Base-by-base conservation (phyloP, 163 green algal species). In the Scenedesmus sp. region DNA sequence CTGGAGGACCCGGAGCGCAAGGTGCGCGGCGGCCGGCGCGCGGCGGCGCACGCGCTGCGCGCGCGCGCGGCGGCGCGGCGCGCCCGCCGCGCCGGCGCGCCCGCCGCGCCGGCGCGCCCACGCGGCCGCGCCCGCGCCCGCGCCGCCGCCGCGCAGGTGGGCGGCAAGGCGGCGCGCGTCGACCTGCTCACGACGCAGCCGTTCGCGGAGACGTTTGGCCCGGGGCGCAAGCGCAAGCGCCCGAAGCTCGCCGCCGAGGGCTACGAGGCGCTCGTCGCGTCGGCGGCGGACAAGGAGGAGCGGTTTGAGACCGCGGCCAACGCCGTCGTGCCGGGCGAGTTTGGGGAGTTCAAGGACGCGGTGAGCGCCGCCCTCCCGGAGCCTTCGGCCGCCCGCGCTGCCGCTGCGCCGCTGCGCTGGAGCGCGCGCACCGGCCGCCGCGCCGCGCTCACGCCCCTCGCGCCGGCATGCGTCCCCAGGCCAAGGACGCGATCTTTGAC, bases 121-220 rank as follows among this genome's bases (percentile, higher is more conserved):
- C 29, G n/a, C 17, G 9, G 20, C 31, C 11, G 29, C 17, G 13
- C 14, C 13, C 31, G 65, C 65, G 78, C 74, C 51, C 63, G 75
- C 54, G 20, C 29, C 36, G 48, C 42, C 15, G 39, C n/a, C 22
- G n/a, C n/a, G n/a, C n/a, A n/a, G n/a, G n/a, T n/a, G n/a, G 70
- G 70, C 22, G 78, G 66, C 63, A 88, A 89, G 80, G 75, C 81
- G 54, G 72, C 87, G 17, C 87, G 94, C 31, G 73, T 84, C 22
- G 87, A 92, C 86, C 80, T 99, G 75, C 77, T 98, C 22, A 78
- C 88, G 15, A 92, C 89, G 29, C 89, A 97, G 84, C 85, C 91
- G 0, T 99, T 97, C 60, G 66, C 86, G 1, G 83, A 93, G 44
- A 96, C 92, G 0, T 99, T 99, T 87, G 96, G 96, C 10, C 79